Base-by-base conservation (phyloP, 495 filamentous ascomycete genomes). In the Hypoxylon cercidicola region DNA sequence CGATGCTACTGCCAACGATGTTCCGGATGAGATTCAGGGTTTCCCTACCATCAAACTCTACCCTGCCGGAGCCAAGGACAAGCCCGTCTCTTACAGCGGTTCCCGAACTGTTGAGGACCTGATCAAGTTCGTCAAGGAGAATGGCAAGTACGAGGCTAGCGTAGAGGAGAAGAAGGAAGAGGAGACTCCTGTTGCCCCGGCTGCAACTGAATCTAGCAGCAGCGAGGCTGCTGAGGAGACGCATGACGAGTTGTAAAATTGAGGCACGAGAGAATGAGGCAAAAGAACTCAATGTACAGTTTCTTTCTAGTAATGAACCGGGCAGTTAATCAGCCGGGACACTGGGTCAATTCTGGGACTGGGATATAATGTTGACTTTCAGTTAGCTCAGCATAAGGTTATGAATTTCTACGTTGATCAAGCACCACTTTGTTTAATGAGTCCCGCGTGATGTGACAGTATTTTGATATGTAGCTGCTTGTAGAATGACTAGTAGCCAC, bases 41-140 rank as follows among this genome's bases (percentile, higher is more conserved):
- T 99, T 99, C 91, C 95, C 95, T 25, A 99, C 95, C 74, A 98
- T 99, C 86, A 99, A 97, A 86, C 85, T 99, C 35, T 99, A 87
- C 89, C 88, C 92, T 58, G 95, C 96, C 55, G 93, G 93, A 62
- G 81, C 85, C 75, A 99, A 99, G 87, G 83, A 84, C 68, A 78
- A 88, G 62, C 90, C 95, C 16, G 81, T 97, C 69, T 91, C 90
- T 68, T 99, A 97, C 85, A 81, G 83, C 50, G 95, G 95, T 63
- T 86, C 90, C 41, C 92, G 95, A 73, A 96, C 92, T 45, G 84
- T 97, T 52, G 94, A 99, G 78, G 95, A 98, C 70, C 87, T 99
- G 44, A 92, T 92, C 71, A 85, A 88, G 68, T 99, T 99, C 82
- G 85, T 99, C 75, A 88, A 90, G 80, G 91, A 96, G 79, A 96